Percentiles rank a stretch among this genome's conserved stretches.
Evolutionary conservation across 345 rosid species (phyloP).

Genomic region (Jatropha curcas): DNA sequence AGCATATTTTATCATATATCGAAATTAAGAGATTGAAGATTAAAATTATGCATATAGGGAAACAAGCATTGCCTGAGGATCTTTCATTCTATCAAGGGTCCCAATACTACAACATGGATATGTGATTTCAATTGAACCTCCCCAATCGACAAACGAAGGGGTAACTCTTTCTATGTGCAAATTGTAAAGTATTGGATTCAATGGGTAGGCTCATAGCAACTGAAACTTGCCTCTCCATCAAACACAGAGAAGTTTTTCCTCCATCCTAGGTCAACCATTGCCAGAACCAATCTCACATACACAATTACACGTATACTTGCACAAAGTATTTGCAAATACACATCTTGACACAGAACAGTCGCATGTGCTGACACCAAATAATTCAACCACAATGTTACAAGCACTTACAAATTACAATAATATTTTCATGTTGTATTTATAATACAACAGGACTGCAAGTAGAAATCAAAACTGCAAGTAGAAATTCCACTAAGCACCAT

Average conservation of each 20-base stretch:
- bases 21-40: background rate
- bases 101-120: background rate
- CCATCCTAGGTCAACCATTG: background rate
- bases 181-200: background rate
- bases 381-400: background rate
- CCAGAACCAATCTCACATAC: too few species aligned
- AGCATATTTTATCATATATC: background rate
- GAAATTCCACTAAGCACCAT: background rate
- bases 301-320: background rate
- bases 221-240: background rate
- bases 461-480: background rate
- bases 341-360: background rate
- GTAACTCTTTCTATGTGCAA: background rate
- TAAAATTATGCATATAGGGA: background rate
- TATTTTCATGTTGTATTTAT: too few species aligned
- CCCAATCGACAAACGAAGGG: background rate
- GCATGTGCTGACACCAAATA: too few species aligned
- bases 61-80: too few species aligned
- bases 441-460: background rate
- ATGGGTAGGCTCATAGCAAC: background rate
- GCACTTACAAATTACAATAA: too few species aligned
- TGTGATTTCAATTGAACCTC: background rate
- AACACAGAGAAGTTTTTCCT: background rate
- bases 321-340: background rate
- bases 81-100: background rate